Evolutionary conservation across 2,329 filamentous ascomycete genomes (phyloP).

Genomic region (Fusarium papillatum): DNA sequence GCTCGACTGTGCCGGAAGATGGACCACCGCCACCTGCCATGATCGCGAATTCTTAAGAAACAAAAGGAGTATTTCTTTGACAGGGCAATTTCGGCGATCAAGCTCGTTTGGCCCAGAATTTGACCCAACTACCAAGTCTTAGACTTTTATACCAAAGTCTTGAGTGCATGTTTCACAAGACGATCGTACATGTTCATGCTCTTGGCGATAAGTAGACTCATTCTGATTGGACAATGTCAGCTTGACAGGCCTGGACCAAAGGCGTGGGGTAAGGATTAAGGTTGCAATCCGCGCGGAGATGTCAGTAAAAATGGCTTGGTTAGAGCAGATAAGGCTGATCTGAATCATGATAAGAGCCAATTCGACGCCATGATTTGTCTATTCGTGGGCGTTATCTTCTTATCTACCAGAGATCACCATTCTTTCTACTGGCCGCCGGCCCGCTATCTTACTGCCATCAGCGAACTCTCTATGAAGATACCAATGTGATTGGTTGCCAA

Average conservation of each 20-base stretch:
- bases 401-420: background rate
- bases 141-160: background rate
- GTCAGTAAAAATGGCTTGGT: background rate
- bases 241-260: background rate
- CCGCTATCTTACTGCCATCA: background rate
- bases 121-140: background rate
- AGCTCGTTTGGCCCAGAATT: background rate
- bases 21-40: slow-evolving; percentile 36
- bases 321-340: background rate
- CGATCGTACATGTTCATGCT: background rate
- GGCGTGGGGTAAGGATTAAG: background rate
- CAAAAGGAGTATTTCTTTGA: background rate
- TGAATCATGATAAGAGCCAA: background rate
- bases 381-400: background rate
- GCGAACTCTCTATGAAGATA: background rate
- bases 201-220: background rate
- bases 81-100: background rate
- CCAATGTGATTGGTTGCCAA: background rate
- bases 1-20: slow-evolving; percentile 34
- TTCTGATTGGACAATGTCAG: background rate
- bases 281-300: slow-evolving; percentile 2
- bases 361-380: background rate
- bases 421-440: background rate
- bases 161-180: background rate
- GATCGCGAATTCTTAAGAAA: background rate